phyloP scores from a whole-genome alignment of 139 green algal genomes.

The Coelastrella sp. region DNA sequence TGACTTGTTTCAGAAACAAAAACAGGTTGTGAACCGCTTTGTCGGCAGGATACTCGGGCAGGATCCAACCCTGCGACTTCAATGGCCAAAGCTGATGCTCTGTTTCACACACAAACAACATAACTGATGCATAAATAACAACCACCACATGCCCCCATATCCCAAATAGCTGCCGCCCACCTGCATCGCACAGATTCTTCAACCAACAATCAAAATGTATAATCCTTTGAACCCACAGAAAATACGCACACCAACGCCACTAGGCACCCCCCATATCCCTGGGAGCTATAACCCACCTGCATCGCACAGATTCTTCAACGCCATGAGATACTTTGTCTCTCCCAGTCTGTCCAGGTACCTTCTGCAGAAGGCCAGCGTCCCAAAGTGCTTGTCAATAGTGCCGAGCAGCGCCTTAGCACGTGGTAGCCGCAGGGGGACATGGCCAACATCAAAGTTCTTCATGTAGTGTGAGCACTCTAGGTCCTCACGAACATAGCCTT shows the following conservation, averaged over 20 bases:
- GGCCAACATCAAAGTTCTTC: conserved; percentile 95
- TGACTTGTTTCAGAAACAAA: no score
- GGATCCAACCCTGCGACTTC: no score
- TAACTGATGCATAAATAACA: no score
- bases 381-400: conserved; percentile 98
- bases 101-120: no score
- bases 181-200: conserved; percentile 96
- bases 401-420: conserved; percentile 94
- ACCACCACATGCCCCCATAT: no score
- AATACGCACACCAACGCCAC: no score
- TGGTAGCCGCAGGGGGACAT: conserved; percentile 94
- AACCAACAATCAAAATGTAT: conserved; percentile 53
- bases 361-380: conserved; percentile 98
- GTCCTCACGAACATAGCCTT: conserved; percentile 96
- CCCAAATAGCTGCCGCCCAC: conserved; percentile 20
- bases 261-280: no score
- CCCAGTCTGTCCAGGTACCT: conserved; percentile 95
- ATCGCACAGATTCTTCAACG: conserved; percentile 98
- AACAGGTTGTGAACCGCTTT: no score
- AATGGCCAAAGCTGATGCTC: no score
- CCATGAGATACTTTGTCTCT: conserved; percentile 99
- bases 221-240: no score
- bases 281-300: conserved; percentile 45
- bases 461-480: conserved; percentile 99
- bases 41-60: no score